phyloP scores from a whole-genome alignment of 495 filamentous ascomycete genomes.

The Baudoinia panamericana region DNA sequence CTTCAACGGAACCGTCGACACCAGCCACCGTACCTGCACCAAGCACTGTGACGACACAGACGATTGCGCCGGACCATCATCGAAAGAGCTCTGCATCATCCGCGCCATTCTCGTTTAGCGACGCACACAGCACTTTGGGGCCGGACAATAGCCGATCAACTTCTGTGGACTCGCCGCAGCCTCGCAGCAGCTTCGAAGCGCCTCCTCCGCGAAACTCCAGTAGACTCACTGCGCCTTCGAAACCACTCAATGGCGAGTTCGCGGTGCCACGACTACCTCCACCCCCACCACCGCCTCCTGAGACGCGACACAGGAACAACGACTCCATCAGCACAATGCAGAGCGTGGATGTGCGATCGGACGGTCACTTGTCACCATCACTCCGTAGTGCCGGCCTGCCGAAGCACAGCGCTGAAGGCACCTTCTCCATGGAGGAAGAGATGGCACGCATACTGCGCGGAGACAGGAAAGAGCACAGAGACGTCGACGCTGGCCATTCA shows the following conservation, averaged over 20 bases:
- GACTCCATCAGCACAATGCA: constrained; percentile 43
- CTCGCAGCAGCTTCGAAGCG: constrained; percentile 13
- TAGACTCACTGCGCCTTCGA: constrained; percentile 31
- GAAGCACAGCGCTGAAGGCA: constrained; percentile 58
- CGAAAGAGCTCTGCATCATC: constrained; percentile 23
- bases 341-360: constrained; percentile 23
- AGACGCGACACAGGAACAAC: constrained; percentile 35
- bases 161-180: constrained; percentile 28
- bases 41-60: constrained; percentile 1
- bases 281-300: constrained; percentile 44
- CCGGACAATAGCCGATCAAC: constrained; percentile 17
- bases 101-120: constrained; percentile 9
- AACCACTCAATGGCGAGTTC: constrained; percentile 40
- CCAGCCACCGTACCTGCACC: constrained; percentile 11
- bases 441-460: constrained; percentile 65
- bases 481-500: constrained; percentile 39
- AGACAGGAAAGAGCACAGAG: constrained; percentile 35
- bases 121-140: constrained; percentile 14
- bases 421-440: constrained; percentile 85
- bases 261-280: constrained; percentile 51
- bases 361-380: constrained; percentile 11
- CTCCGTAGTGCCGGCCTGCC: constrained; percentile 42
- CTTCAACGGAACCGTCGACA: constrained; percentile 20
- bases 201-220: constrained; percentile 28
- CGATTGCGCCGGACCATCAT: constrained; percentile 16